Evolutionary conservation across 495 filamentous ascomycete genomes (phyloP).

Genomic region (Jackrogersella multiformis): DNA sequence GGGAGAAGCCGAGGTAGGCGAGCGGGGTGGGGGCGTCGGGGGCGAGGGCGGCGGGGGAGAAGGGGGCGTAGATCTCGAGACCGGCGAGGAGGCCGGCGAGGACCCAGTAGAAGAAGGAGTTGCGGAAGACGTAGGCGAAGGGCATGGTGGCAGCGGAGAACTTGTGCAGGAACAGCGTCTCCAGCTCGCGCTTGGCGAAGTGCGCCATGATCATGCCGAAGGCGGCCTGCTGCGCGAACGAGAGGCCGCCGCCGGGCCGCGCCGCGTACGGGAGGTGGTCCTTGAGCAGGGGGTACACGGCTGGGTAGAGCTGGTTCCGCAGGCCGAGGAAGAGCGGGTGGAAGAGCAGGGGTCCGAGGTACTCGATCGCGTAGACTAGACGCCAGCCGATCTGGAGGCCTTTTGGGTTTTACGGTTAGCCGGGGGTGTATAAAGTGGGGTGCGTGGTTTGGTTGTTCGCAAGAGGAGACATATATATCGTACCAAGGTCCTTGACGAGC

Average conservation of each 20-base stretch:
- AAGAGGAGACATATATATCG: slow-evolving; percentile 30
- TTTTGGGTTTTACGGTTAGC: slow-evolving; percentile 45
- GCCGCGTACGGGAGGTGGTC: slow-evolving; percentile 45
- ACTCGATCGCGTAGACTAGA: slow-evolving; percentile 94
- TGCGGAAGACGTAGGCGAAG: slow-evolving; percentile 85
- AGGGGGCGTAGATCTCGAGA: slow-evolving; percentile 84
- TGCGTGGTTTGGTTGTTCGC: background rate
- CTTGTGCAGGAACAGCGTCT: slow-evolving; percentile 93
- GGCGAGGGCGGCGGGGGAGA: slow-evolving; percentile 68
- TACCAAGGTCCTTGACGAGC: slow-evolving; percentile 94
- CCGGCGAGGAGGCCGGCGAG: slow-evolving; percentile 83
- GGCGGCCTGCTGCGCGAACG: slow-evolving; percentile 73
- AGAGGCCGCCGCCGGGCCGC: slow-evolving; percentile 53
- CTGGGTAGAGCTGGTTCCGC: slow-evolving; percentile 77
- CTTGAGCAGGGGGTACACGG: slow-evolving; percentile 59
- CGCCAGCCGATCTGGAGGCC: slow-evolving; percentile 93
- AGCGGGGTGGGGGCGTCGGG: slow-evolving; percentile 49
- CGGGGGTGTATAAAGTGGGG: background rate
- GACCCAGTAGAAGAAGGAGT: slow-evolving; percentile 90
- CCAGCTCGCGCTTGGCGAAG: slow-evolving; percentile 94
- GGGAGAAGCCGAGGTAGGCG: slow-evolving; percentile 67
- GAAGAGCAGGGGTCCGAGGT: slow-evolving; percentile 92
- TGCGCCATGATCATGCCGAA: slow-evolving; percentile 77
- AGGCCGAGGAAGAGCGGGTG: slow-evolving; percentile 76
- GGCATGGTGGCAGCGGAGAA: slow-evolving; percentile 97